These are phyloP conservation scores for Yarrowia deformans DNA, from an alignment of 805 yeast species.

Conservation along the genomic window DNA sequence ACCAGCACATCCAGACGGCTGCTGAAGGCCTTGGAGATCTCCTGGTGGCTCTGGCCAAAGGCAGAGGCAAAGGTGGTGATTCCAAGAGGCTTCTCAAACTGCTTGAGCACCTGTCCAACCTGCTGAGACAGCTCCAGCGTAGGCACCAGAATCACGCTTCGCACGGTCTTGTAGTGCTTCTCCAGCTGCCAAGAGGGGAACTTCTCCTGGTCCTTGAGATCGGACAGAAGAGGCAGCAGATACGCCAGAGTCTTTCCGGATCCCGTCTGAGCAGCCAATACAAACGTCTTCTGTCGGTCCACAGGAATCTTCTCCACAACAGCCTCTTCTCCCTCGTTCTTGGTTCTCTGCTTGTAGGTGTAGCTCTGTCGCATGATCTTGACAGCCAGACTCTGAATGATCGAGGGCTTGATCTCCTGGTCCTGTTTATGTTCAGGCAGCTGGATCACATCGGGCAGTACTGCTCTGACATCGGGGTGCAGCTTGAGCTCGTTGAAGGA, in stretches of 20 bases:
- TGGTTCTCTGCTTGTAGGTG: slow-evolving; percentile 40
- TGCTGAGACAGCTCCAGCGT: slow-evolving; percentile 89
- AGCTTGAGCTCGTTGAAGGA: slow-evolving; percentile 73
- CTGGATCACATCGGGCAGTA: slow-evolving; percentile 52
- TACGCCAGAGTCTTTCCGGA: slow-evolving; percentile 97
- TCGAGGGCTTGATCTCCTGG: slow-evolving; percentile 62
- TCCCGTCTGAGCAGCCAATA: slow-evolving; percentile 97
- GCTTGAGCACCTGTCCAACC: slow-evolving; percentile 58
- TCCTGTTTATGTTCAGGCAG: slow-evolving; percentile 55
- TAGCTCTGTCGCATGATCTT: slow-evolving; percentile 58
- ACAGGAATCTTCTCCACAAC: slow-evolving; percentile 44
- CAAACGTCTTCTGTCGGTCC: slow-evolving; percentile 59
- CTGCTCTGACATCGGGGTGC: slow-evolving; percentile 69
- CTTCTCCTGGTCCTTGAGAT: slow-evolving; percentile 64
- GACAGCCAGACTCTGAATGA: slow-evolving; percentile 82
- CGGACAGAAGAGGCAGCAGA: slow-evolving; percentile 74
- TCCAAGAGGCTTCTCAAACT: slow-evolving; percentile 41
- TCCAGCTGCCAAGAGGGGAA: slow-evolving; percentile 52
- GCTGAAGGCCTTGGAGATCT: slow-evolving; percentile 41
- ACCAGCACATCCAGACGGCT: slow-evolving; percentile 76
- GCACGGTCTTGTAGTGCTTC: slow-evolving; percentile 56
- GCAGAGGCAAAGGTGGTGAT: slow-evolving; percentile 32
- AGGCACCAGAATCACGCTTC: slow-evolving; percentile 83
- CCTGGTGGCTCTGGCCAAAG: slow-evolving; percentile 32
- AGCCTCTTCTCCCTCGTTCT: slow-evolving; percentile 41